Percentiles rank a stretch among this genome's conserved stretches.
phyloP scores from a whole-genome alignment of 805 yeast genomes.

The Candida rishiriensis region DNA sequence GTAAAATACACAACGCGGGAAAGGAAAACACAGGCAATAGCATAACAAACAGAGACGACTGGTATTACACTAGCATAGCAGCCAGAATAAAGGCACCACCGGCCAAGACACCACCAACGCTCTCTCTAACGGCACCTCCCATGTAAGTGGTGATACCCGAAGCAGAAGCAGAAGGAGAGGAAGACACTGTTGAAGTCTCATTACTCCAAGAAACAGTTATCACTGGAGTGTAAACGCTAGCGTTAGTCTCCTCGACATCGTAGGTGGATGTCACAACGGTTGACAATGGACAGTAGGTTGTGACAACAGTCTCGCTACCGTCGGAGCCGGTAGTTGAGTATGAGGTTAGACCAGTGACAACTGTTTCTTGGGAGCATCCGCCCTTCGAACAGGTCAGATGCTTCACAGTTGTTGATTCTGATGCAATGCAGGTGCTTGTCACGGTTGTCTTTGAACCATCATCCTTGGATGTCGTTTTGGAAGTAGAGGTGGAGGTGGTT shows the following conservation, averaged over 20 bases:
- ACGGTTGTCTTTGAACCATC: conserved; percentile 2
- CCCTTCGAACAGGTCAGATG: conserved; percentile 11
- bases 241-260: conserved; percentile 1
- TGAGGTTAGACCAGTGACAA: conserved; percentile 12
- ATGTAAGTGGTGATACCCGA: neutral
- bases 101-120: conserved; percentile 7
- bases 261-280: conserved; percentile 13
- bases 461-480: conserved; percentile 2
- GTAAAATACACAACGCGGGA: too few species aligned
- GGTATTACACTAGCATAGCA: conserved; percentile 7
- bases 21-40: too few species aligned
- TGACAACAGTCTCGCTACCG: conserved; percentile 31
- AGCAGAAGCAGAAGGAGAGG: conserved; percentile 13
- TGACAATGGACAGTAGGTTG: conserved; percentile 32
- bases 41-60: too few species aligned
- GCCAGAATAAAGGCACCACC: conserved; percentile 6
- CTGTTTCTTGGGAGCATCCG: conserved; percentile 7
- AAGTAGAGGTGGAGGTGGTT: conserved; percentile 1
- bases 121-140: conserved; percentile 1
- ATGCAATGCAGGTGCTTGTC: conserved; percentile 2
- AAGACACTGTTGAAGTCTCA: conserved; percentile 2
- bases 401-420: conserved; percentile 6
- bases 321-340: conserved; percentile 25
- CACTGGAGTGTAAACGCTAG: conserved; percentile 3
- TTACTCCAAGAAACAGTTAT: conserved; percentile 1